A percentile compares a stretch with the other conserved stretches of the same genome.
These are phyloP conservation scores for Jaapia argillacea DNA, from an alignment of 768 basidiomycete species.

Conservation along the genomic window DNA sequence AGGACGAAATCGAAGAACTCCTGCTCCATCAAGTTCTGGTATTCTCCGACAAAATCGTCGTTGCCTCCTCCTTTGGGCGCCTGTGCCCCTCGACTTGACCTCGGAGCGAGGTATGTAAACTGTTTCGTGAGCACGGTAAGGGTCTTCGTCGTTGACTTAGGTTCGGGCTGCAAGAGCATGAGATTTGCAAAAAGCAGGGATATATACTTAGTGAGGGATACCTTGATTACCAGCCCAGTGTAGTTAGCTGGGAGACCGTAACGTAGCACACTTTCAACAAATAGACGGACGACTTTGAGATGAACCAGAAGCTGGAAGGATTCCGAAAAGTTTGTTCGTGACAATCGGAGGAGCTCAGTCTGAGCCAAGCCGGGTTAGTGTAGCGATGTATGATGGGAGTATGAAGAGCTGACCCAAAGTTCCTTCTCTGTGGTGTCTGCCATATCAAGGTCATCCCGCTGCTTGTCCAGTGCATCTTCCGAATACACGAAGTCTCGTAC, in stretches of 20 bases:
- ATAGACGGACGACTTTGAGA: slow-evolving; percentile 83
- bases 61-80: slow-evolving; percentile 29
- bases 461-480: slow-evolving; percentile 69
- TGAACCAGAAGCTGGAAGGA: slow-evolving; percentile 91
- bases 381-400: not conserved
- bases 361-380: slow-evolving; percentile 20
- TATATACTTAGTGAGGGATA: slow-evolving; percentile 18
- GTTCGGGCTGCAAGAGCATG: slow-evolving; percentile 62
- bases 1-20: slow-evolving; percentile 94
- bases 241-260: slow-evolving; percentile 95
- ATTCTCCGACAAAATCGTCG: slow-evolving; percentile 84
- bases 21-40: slow-evolving; percentile 86
- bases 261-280: slow-evolving; percentile 90
- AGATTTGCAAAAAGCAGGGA: not conserved
- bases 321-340: slow-evolving; percentile 95
- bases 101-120: slow-evolving; percentile 74
- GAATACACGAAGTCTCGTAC: slow-evolving; percentile 92
- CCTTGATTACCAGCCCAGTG: slow-evolving; percentile 73
- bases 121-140: slow-evolving; percentile 64
- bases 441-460: slow-evolving; percentile 70
- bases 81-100: slow-evolving; percentile 41
- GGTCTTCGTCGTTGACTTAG: slow-evolving; percentile 74
- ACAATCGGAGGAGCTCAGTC: slow-evolving; percentile 85
- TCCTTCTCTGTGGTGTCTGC: slow-evolving; percentile 88
- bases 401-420: slow-evolving; percentile 69